Evolutionary conservation across 306 rosid species (phyloP), one percentile per base, ranked within the genome.

Genomic region (Vicia faba): DNA sequence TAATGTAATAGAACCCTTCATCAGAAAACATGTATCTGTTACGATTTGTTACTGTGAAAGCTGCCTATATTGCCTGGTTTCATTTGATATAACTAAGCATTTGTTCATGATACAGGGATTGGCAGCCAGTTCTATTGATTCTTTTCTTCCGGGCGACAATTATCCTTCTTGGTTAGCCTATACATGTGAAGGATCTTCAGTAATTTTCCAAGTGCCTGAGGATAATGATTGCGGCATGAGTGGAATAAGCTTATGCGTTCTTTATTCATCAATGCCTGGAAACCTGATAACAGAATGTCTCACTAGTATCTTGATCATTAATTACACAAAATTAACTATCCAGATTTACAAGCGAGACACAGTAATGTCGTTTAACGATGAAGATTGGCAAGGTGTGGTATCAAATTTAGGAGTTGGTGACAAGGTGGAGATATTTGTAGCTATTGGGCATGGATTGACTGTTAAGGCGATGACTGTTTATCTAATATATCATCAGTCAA

Each of bases 141-240:
- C 41, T 61, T 11, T n/a, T 18, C 51, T 68, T 14, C 80, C 64
- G 2, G 64, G 74, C 38, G 59, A 60, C 33, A 74, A 66, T 33
- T 56, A 57, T 46, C 78, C 78, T 56, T 35, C 16, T 49, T 67
- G 79, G 79, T 39, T 59, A 48, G 0, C 46, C 26, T 26, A 58
- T 33, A 68, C 9, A 8, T 61, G 64, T 4, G 14, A 60, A 61
- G 64, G 58, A 28, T 15, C 25, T 25, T 61, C 69, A 0, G 59
- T 50, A 9, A 2, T 2, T 39, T 68, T 75, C 1, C 39, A 28
- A 55, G 69, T 60, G 38, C 74, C 69, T 50, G 69, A 26, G 26
- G 63, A 26, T 1, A 15, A 5, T 9, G 43, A 18, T 20, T 2
- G 28, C 14, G 1, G 12, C 13, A 5, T 67, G 57, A 75, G 39